phyloP scores from a whole-genome alignment of 441 rosid species.

The Adansonia gregorii region DNA sequence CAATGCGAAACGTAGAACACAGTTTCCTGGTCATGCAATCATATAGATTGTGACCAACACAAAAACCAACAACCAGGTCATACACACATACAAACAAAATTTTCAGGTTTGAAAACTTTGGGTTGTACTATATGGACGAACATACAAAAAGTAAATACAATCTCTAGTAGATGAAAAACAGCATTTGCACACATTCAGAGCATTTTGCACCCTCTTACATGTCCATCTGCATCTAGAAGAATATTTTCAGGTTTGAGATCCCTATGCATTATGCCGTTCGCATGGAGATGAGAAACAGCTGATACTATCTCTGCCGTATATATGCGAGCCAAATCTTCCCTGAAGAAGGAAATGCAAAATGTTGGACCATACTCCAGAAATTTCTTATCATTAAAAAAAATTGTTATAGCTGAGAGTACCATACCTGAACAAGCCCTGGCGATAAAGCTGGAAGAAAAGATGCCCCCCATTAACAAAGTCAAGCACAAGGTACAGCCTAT shows the following conservation, averaged over 20 bases:
- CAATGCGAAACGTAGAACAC: conserved; percentile 17
- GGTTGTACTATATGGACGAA: conserved; percentile 80
- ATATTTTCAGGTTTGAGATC: conserved; percentile 98
- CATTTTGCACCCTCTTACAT: conserved; percentile 38
- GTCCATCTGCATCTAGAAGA: conserved; percentile 85
- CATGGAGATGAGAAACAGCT: conserved; percentile 91
- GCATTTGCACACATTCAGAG: background rate
- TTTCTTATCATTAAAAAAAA: conserved; percentile 7
- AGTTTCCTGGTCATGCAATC: conserved; percentile 7
- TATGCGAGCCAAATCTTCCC: conserved; percentile 93
- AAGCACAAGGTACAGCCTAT: conserved; percentile 83
- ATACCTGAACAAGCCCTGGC: conserved; percentile 96
- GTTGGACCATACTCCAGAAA: background rate
- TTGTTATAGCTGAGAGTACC: background rate
- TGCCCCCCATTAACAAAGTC: conserved; percentile 98
- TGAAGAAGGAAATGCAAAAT: conserved; percentile 35
- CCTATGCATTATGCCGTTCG: conserved; percentile 94
- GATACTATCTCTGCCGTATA: conserved; percentile 93
- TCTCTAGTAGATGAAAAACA: conserved; percentile 39
- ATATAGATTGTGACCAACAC: background rate
- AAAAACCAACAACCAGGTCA: conserved; percentile 53
- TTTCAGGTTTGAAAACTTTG: conserved; percentile 70
- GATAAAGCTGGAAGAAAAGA: conserved; percentile 94
- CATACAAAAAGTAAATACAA: conserved; percentile 75
- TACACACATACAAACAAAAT: conserved; percentile 58